phyloP scores from a whole-genome alignment of 495 filamentous ascomycete genomes.

The Penicillium bovifimosum region DNA sequence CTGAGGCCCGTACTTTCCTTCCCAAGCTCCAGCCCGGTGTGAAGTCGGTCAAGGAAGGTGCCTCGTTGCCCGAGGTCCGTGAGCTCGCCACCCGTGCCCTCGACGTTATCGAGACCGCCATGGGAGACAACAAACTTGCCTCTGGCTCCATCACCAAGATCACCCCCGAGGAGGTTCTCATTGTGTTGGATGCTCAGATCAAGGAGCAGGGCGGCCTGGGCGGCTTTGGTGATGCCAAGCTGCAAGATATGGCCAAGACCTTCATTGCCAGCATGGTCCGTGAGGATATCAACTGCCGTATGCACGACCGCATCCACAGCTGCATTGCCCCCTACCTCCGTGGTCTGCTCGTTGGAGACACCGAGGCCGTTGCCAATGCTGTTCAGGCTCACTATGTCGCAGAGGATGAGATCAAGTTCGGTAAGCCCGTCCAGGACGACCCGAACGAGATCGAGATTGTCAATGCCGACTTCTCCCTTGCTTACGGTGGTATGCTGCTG shows the following conservation, averaged over 20 bases:
- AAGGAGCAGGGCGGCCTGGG: conserved; percentile 59
- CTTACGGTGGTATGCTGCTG: conserved; percentile 96
- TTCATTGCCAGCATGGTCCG: conserved; percentile 84
- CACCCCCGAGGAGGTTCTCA: conserved; percentile 70
- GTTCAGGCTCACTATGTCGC: conserved; percentile 67
- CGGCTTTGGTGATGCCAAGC: conserved; percentile 52
- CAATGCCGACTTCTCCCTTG: conserved; percentile 95
- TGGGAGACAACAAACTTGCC: conserved; percentile 60
- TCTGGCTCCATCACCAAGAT: conserved; percentile 59
- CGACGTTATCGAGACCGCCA: conserved; percentile 87
- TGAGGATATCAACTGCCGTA: conserved; percentile 82
- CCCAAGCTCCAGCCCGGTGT: conserved; percentile 94
- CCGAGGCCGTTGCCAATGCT: conserved; percentile 55
- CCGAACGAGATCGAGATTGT: conserved; percentile 90
- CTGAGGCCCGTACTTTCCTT: conserved; percentile 92
- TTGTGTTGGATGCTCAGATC: conserved; percentile 67
- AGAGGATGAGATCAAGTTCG: conserved; percentile 82
- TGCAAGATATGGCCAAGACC: conserved; percentile 61
- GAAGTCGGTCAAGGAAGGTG: conserved; percentile 77
- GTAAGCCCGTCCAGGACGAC: conserved; percentile 76
- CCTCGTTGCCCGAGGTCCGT: conserved; percentile 91
- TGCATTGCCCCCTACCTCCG: conserved; percentile 70
- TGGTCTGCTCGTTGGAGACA: conserved; percentile 55
- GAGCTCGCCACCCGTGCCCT: conserved; percentile 80
- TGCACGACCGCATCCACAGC: conserved; percentile 62